Evolutionary conservation across 2,329 filamentous ascomycete species (phyloP).

Genomic region (Botryotinia calthae): DNA sequence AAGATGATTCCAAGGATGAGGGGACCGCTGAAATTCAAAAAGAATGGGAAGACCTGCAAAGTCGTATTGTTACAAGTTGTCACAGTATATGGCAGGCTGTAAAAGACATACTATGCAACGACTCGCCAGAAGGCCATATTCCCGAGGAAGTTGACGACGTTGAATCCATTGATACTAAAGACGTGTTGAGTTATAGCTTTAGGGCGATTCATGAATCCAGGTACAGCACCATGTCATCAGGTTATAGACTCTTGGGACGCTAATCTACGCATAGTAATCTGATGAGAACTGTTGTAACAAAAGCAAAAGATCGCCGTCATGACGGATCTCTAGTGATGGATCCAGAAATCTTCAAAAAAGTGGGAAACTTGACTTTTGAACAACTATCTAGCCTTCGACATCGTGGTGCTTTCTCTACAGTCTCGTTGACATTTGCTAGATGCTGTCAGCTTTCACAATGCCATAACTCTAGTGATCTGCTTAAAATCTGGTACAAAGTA

Average conservation of each 20-base stretch:
- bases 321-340: conserved; percentile 48
- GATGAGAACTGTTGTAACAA: conserved; percentile 58
- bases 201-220: conserved; percentile 92
- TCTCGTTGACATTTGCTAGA: conserved; percentile 79
- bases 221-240: conserved; percentile 46
- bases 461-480: conserved; percentile 33
- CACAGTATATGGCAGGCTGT: conserved; percentile 74
- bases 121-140: conserved; percentile 87
- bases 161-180: conserved; percentile 76
- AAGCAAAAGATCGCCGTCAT: conserved; percentile 46
- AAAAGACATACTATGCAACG: conserved; percentile 77
- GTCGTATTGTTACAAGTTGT: conserved; percentile 59
- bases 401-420: conserved; percentile 88
- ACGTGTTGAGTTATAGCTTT: conserved; percentile 92
- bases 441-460: conserved; percentile 64
- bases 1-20: conserved; percentile 15
- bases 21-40: background rate
- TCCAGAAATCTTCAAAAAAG: conserved; percentile 56
- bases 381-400: conserved; percentile 83
- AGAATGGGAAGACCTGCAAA: conserved; percentile 42
- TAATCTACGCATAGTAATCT: conserved; percentile 57
- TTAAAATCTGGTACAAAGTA: conserved; percentile 70
- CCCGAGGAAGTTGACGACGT: conserved; percentile 72
- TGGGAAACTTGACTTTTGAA: conserved; percentile 74
- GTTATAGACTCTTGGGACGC: background rate